Conservation (phyloP, 2,329 filamentous ascomycete genomes). For the Penicillium sp. region DNA sequence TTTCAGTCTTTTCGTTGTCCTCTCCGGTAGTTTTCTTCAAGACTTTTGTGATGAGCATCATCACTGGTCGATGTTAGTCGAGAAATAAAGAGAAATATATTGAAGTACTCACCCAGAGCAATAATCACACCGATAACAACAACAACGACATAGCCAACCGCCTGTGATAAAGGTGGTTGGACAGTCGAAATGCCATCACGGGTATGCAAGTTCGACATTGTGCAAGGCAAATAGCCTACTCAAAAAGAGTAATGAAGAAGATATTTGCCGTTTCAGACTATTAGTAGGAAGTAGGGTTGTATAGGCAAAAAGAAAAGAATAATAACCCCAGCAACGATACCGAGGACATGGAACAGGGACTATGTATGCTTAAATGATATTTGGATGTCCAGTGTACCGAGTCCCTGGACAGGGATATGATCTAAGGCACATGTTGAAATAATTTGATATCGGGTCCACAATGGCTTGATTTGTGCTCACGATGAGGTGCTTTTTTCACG, state of each 20-base stretch:
- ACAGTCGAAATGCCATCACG: conserved; percentile 24
- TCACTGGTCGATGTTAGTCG: too few relatives aligned
- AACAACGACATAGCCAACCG: conserved; percentile 45
- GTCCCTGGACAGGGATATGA: not conserved
- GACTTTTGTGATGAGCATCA: too few relatives aligned
- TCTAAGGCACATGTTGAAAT: not conserved
- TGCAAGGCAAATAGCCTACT: not conserved
- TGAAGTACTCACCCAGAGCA: conserved; percentile 34
- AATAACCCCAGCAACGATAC: not conserved
- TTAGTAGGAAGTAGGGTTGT: not conserved
- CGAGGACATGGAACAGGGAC: conserved; percentile 3
- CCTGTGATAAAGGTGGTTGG: conserved; percentile 38
- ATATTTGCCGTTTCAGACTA: not conserved
- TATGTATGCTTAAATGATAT: conserved; percentile 13
- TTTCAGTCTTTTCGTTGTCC: too few relatives aligned
- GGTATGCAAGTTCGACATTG: conserved; percentile 17
- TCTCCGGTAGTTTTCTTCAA: too few relatives aligned
- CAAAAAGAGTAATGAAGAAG: too few relatives aligned
- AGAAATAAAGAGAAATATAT: too few relatives aligned
- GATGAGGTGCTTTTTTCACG: conserved; percentile 24
- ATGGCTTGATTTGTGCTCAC: conserved; percentile 20
- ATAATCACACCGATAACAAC: conserved; percentile 39
- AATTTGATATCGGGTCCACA: conserved; percentile 6
- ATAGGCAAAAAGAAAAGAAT: not conserved
- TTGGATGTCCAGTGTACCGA: not conserved